phyloP scores from a whole-genome alignment of 352 stramenopile species.

The Pseudoperonospora humuli region DNA sequence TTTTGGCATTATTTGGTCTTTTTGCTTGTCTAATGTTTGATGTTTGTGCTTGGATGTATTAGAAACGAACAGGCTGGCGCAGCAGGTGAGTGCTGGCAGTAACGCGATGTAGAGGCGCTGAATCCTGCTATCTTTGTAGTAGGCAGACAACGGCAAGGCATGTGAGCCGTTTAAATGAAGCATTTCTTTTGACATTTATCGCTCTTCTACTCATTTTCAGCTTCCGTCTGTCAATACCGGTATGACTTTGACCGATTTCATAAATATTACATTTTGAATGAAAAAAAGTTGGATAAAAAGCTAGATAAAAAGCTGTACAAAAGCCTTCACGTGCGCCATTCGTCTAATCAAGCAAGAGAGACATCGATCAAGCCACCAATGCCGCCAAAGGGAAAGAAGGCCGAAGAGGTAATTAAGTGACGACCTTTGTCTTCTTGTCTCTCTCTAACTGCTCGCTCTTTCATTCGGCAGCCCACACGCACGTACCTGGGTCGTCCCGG shows the following conservation, averaged over 20 bases:
- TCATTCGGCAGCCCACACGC: constrained; percentile 26
- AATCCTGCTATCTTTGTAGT: constrained; percentile 9
- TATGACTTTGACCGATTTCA: background rate
- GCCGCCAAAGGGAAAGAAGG: constrained; percentile 82
- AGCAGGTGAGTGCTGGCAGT: constrained; percentile 52
- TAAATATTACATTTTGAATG: no score
- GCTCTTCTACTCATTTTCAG: no score
- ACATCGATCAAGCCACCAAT: constrained; percentile 23
- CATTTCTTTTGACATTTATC: constrained; percentile 13
- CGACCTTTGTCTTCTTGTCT: background rate
- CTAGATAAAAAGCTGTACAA: no score
- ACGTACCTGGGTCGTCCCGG: constrained; percentile 77
- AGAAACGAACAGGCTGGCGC: constrained; percentile 61
- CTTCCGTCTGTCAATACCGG: no score
- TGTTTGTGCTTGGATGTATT: constrained; percentile 6
- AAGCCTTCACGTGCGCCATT: constrained; percentile 24
- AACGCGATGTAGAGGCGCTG: constrained; percentile 30
- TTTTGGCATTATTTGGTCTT: background rate
- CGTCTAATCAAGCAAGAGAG: constrained; percentile 7
- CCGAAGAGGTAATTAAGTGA: constrained; percentile 35
- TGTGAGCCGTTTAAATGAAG: no score
- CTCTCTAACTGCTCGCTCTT: background rate
- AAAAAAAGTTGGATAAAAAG: no score
- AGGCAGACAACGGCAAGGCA: background rate
- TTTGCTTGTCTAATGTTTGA: constrained; percentile 3